Evolutionary conservation across 2,329 filamentous ascomycete species (phyloP), one percentile per base, ranked within the genome.

Genomic region (Berkeleyomyces basicola): DNA sequence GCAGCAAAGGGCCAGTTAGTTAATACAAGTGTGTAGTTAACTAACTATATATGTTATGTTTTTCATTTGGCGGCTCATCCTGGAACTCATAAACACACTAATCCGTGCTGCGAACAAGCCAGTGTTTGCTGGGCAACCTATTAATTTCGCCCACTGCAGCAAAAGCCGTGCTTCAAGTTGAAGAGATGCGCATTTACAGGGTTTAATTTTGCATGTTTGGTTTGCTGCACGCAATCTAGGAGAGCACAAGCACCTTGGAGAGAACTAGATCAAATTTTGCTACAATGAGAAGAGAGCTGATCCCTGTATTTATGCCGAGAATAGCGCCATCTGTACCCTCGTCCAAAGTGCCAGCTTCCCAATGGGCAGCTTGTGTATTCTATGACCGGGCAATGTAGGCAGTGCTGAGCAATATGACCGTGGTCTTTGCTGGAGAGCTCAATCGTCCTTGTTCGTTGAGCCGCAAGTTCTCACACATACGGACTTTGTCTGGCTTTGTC

Each of bases 301-400:
- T 55, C 51, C 51, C 33, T 55, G 51, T 37, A 55, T 55, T 55
- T 55, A 55, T 55, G 51, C 51, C 51, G 51, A 55, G 33, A 55
- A 55, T 55, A 55, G 9, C 51, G 51, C 51, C 51, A 55, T 55
- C 14, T 55, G 33, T 55, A 23, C 2, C 10, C 37, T n/a, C 37
- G 49, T 39, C 49, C 33, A 14, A 23, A 11, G 3, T 46, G 43
- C 43, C 42, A 43, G 14, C 11, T 4, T 46, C 11, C 31, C 31
- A 49, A 16, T 47, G n/a, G 44, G 14, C 44, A 9, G 31, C n/a
- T 47, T 55, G 36, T 11, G 11, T 10, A 51, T 31, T 6, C 47
- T 3, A 36, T 11, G 33, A 51, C 10, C 10, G 31, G 1, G 43
- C 11, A n/a, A 46, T 37, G 10, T 10, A 7, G 51, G 51, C 51